Percentiles rank a stretch among this genome's conserved stretches.
Evolutionary conservation across 257 asterid genomes (phyloP).

Genomic region (Solanum paucissectum): DNA sequence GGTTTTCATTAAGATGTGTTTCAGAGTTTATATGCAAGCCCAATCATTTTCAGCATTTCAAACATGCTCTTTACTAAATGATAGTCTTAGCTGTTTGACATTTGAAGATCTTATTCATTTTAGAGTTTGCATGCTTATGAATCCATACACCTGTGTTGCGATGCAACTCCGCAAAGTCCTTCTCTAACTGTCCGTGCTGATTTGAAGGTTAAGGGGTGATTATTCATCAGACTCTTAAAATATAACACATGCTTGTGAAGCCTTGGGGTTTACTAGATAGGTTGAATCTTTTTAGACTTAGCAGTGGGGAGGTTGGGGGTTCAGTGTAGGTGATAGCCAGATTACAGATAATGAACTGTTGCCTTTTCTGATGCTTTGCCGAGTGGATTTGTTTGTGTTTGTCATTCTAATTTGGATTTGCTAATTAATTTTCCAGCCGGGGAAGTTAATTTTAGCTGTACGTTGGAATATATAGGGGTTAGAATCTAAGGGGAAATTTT

Average conservation of each 20-base stretch:
- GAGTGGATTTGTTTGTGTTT: neutral
- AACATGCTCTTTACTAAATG: neutral
- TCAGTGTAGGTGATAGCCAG: neutral
- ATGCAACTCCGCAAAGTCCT: neutral
- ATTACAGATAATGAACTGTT: neutral
- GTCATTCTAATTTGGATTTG: neutral
- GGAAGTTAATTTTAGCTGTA: neutral
- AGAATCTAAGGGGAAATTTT: neutral
- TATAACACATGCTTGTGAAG: neutral
- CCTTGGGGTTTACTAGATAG: neutral
- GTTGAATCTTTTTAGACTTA: neutral
- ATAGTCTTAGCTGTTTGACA: neutral
- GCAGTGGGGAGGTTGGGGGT: neutral
- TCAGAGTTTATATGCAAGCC: neutral
- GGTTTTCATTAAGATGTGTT: slow-evolving; percentile 24
- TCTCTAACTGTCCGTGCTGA: neutral
- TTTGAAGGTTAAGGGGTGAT: neutral
- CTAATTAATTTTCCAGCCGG: neutral
- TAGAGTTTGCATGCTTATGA: neutral
- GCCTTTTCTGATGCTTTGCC: neutral
- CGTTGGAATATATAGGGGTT: neutral
- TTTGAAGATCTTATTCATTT: neutral
- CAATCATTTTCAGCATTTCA: neutral
- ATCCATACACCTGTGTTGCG: neutral
- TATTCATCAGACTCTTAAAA: neutral